Evolutionary conservation across 1,284 basidiomycete genomes (phyloP).

Genomic region (Violaceomyces palustris): DNA sequence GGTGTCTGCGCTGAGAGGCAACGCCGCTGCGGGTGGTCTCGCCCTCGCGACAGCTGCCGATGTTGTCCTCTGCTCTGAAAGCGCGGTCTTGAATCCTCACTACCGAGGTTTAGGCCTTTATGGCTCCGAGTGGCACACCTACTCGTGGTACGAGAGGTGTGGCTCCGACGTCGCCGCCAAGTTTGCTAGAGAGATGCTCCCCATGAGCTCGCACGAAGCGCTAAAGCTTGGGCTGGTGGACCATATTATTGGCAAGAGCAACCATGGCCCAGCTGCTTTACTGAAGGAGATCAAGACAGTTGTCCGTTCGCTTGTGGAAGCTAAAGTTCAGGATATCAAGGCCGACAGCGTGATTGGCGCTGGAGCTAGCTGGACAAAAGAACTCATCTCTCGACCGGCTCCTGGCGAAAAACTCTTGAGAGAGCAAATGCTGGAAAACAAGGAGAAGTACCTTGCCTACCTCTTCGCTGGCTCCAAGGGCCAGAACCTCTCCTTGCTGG

Average conservation of each 20-base stretch:
- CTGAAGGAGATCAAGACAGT: conserved; percentile 10
- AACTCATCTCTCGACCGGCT: conserved; percentile 32
- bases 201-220: conserved; percentile 50
- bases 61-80: conserved; percentile 53
- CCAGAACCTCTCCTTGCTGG: conserved; percentile 2
- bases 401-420: conserved; percentile 37
- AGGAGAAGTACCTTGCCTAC: conserved; percentile 48
- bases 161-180: conserved; percentile 49
- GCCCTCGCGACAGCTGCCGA: conserved; percentile 56
- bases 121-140: conserved; percentile 56
- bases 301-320: conserved; percentile 29
- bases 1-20: conserved; percentile 55
- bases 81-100: conserved; percentile 56
- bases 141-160: conserved; percentile 54
- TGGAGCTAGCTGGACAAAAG: conserved; percentile 36
- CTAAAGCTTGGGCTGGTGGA: conserved; percentile 26
- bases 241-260: conserved; percentile 14
- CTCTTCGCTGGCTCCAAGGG: conserved; percentile 17
- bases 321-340: conserved; percentile 1
- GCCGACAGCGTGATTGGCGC: neutral
- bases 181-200: conserved; percentile 54
- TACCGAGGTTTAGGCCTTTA: conserved; percentile 56
- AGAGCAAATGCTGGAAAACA: conserved; percentile 39
- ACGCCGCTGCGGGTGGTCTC: conserved; percentile 57
- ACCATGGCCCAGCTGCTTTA: conserved; percentile 3